phyloP scores from a whole-genome alignment of 177 flowering plant genomes.

The Vitis hybrid region DNA sequence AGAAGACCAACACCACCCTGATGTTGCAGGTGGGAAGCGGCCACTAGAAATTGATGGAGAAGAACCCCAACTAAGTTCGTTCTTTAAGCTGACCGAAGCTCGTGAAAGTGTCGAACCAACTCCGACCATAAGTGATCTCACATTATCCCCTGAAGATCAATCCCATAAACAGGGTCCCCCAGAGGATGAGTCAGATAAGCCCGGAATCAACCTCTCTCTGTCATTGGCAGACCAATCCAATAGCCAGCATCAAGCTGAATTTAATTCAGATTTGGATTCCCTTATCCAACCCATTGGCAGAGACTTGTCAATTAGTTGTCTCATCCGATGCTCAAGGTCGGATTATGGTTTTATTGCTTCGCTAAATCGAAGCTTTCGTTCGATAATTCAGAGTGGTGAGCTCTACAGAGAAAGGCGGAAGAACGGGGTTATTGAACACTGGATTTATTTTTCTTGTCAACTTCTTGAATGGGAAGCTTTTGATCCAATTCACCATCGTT shows the following conservation, averaged over 20 bases:
- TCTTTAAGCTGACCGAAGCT: conserved; percentile 16
- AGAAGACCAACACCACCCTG: neutral
- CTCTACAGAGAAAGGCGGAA: conserved; percentile 61
- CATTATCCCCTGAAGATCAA: neutral
- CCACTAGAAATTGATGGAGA: conserved; percentile 26
- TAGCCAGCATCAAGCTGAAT: conserved; percentile 23
- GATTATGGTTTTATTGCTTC: conserved; percentile 75
- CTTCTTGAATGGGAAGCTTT: conserved; percentile 89
- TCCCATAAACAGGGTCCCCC: neutral
- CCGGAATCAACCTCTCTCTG: no score
- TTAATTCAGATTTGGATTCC: conserved; percentile 38
- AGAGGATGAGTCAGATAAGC: neutral
- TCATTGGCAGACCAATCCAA: conserved; percentile 16
- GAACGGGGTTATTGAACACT: conserved; percentile 69
- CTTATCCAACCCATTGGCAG: conserved; percentile 62
- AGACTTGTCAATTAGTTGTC: conserved; percentile 69
- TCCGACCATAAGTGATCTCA: conserved; percentile 2
- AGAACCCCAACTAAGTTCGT: conserved; percentile 17
- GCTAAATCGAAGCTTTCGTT: conserved; percentile 58
- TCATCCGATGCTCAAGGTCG: conserved; percentile 72
- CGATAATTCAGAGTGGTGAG: conserved; percentile 60
- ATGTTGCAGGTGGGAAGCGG: conserved; percentile 32
- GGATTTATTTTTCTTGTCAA: conserved; percentile 89
- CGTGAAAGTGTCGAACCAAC: conserved; percentile 12
- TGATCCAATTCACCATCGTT: conserved; percentile 60